Base-by-base conservation (phyloP, 225 moss, liverwort and hornwort genomes). In the Lunularia cruciata region DNA sequence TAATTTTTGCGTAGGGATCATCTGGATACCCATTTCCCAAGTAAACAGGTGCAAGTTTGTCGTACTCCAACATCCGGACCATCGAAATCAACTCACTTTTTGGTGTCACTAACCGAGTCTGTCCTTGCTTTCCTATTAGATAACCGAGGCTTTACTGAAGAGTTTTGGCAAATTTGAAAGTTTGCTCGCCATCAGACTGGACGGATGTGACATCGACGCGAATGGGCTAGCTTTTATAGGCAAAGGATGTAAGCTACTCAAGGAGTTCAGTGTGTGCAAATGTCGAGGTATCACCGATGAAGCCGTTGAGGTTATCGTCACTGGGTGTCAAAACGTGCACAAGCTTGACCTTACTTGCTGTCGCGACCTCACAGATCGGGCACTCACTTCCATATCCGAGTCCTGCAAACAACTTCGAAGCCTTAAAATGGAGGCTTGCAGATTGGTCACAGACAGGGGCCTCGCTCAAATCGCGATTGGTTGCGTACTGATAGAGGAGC, bases 281-380 rank as follows among this genome's bases (percentile, higher is more conserved):
- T 89, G 91, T 71, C 66, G 63, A 63, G 94, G 94, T 16, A 91
- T 89, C 36, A 83, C 82, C 30, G 94, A 94, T 69, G 76, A 73
- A 28, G 88, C 85, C 32, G 47, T 94, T n/a, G 69, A 73, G 58
- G 86, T 79, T 25, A 58, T 89, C 36, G 88, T 84, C 33, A 69
- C 76, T 37, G 73, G 81, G 15, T 91, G 94, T 78, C 27, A 75
- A 45, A 77, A 82, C 67, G 67, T 94, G 70, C 86, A 85, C 57
- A 88, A 78, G 69, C 75, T 94, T 47, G 87, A 91, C 68, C 77
- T 94, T 23, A 94, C 94, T 34, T 94, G 94, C 72, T 94, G 91
- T 75, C 81, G 86, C 3, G 91, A 94, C 31, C 75, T 94, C 43
- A 91, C 94, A 6, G 89, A 88, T 73, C 10, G 36, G 47, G 60